Evolutionary conservation across 2,329 filamentous ascomycete genomes (phyloP), one percentile per base, ranked within the genome.

Genomic region (Fusarium sambucinum): DNA sequence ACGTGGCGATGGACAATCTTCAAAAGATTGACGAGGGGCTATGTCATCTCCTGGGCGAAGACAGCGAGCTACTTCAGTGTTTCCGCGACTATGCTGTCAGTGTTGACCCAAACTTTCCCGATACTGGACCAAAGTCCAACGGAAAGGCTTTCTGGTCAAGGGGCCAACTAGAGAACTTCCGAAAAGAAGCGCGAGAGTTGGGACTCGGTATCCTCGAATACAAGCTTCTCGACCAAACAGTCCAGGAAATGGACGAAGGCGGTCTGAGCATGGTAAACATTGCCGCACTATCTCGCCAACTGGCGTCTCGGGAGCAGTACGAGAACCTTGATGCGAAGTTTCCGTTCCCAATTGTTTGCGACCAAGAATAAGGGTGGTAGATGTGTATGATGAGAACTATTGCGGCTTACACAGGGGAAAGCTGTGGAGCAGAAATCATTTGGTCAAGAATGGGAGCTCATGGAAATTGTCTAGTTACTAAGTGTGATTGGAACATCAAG

Each of bases 341-440:
- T 1, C 30, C 7, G 0, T 51, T 51, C 0, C 23, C 23, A 0
- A 19, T 16, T 1, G 6, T 27, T 2, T 17, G 13, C 1, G 32
- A 38, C 6, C 14, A 19, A 1, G 47, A 50, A 1, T 27, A 3
- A 37, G 17, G 5, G 17, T 19, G 17, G 17, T 29, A 44, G 17
- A 6, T 29, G 10, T 29, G 19, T 41, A 13, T 19, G 4, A 12
- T 23, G 41, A 27, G 23, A 44, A 27, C 10, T 17, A 6, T 27
- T 44, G 12, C n/a, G 29, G 21, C 16, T 12, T 17, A 14, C 16
- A 5, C 21, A 23, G 38, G 14, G 21, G 19, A 25, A 16, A 8
- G 13, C 9, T 9, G 19, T 13, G 23, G 12, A 25, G 6, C 25
- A 44, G 25, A 30, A 30, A 14, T 5, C 3, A n/a, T 45, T 19